These are phyloP conservation scores for Dendryphion nanum DNA, from an alignment of 2,329 filamentous ascomycete genomes.

Conservation along the genomic window DNA sequence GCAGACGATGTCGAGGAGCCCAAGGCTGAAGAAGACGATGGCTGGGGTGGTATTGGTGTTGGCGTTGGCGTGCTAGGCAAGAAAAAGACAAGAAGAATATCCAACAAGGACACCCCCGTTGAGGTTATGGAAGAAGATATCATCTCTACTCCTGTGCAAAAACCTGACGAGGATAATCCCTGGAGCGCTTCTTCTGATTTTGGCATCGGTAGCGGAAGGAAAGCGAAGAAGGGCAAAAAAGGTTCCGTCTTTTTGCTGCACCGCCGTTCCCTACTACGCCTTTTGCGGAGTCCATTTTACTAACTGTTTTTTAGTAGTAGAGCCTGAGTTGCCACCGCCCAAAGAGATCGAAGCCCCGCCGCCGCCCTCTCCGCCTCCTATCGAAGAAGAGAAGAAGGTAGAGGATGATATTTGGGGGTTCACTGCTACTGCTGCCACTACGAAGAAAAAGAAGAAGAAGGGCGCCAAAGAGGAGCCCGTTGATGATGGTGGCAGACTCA, in stretches of 20 bases:
- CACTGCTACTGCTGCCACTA: constrained; percentile 8
- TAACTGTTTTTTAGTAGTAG: too few relatives aligned
- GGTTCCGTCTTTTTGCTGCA: constrained; percentile 49
- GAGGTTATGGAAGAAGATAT: constrained; percentile 40
- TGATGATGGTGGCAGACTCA: constrained; percentile 27
- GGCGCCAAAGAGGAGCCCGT: constrained; percentile 4
- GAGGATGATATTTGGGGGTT: constrained; percentile 35
- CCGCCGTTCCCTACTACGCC: constrained; percentile 50
- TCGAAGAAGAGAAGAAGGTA: constrained; percentile 45
- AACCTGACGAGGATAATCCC: constrained; percentile 44
- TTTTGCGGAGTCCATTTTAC: constrained; percentile 43
- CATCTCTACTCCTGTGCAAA: constrained; percentile 39
- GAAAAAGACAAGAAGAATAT: constrained; percentile 38
- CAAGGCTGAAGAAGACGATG: constrained; percentile 51
- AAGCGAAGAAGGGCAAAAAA: constrained; percentile 59
- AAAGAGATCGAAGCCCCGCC: constrained; percentile 51
- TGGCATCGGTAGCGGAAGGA: constrained; percentile 32
- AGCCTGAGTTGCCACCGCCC: constrained; percentile 45
- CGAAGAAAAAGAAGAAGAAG: constrained; percentile 30
- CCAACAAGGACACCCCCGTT: constrained; percentile 40
- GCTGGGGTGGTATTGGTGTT: constrained; percentile 59
- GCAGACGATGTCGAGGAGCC: constrained; percentile 53
- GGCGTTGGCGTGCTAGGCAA: too few relatives aligned
- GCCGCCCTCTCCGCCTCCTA: constrained; percentile 1
- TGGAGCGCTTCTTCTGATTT: constrained; percentile 39